A percentile compares a stretch with the other conserved stretches of the same genome.
Conservation (phyloP, 2,329 filamentous ascomycete genomes). For the Phaeosphaeriaceae sp. region DNA sequence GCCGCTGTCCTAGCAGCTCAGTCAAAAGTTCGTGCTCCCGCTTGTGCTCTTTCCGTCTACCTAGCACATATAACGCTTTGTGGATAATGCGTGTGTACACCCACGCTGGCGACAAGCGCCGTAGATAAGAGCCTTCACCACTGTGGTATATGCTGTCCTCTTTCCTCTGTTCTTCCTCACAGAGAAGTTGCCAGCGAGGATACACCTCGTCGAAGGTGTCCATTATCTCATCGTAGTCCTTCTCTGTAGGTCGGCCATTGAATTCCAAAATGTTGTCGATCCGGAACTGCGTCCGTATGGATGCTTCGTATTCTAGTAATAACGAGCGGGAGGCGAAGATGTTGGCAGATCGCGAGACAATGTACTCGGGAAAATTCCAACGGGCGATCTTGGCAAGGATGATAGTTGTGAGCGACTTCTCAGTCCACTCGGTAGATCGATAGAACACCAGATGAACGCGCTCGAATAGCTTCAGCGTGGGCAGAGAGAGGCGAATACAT, state of each 20-base stretch:
- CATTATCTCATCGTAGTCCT: conserved; percentile 71
- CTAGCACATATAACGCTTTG: conserved; percentile 81
- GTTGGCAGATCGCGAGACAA: conserved; percentile 87
- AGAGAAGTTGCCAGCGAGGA: conserved; percentile 77
- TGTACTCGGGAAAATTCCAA: conserved; percentile 86
- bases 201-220: conserved; percentile 77
- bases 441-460: conserved; percentile 96
- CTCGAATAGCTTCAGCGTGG: conserved; percentile 83
- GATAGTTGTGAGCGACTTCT: conserved; percentile 93
- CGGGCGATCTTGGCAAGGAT: conserved; percentile 90
- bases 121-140: conserved; percentile 86
- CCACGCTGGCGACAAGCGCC: conserved; percentile 89
- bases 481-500: conserved; percentile 79
- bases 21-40: conserved; percentile 76
- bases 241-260: conserved; percentile 71
- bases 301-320: conserved; percentile 87
- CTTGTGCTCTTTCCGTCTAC: conserved; percentile 79
- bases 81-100: conserved; percentile 93
- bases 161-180: conserved; percentile 77
- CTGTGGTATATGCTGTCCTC: conserved; percentile 79
- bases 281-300: conserved; percentile 79
- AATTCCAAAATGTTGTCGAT: conserved; percentile 85
- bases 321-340: conserved; percentile 81
- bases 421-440: conserved; percentile 93
- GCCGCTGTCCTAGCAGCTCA: conserved; percentile 77